Conservation (phyloP, 805 yeast species). For the Metschnikowia kunwiensis region DNA sequence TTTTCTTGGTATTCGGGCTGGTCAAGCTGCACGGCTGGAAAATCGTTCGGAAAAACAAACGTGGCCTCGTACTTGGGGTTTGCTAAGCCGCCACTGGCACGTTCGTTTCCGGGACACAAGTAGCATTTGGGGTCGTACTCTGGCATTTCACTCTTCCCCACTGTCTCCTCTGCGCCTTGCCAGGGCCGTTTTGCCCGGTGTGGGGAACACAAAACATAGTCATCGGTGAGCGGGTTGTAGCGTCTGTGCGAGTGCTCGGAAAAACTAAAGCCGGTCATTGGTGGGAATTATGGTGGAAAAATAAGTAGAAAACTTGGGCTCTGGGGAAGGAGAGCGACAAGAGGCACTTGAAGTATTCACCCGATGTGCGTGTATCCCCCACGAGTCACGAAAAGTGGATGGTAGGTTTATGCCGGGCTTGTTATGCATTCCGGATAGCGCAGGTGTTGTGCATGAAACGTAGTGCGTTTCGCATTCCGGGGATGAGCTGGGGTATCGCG, state of each 20-base stretch:
- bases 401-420: too few species aligned
- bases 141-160: conserved; percentile 43
- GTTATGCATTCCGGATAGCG: conserved; percentile 1
- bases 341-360: too few species aligned
- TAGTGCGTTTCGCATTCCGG: background rate
- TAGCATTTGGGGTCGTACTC: conserved; percentile 63
- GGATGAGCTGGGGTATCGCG: too few species aligned
- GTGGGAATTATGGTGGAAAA: too few species aligned
- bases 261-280: conserved; percentile 38
- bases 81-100: conserved; percentile 53
- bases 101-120: conserved; percentile 66
- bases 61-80: conserved; percentile 60
- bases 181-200: conserved; percentile 78
- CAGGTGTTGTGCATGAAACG: background rate
- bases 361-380: too few species aligned
- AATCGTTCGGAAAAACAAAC: conserved; percentile 64
- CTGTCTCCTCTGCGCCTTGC: conserved; percentile 69
- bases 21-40: conserved; percentile 61
- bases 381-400: too few species aligned
- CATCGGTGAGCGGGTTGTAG: conserved; percentile 62
- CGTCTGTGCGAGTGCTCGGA: conserved; percentile 65
- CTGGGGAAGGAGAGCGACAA: too few species aligned
- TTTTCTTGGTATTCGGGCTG: conserved; percentile 45
- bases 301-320: too few species aligned
- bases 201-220: conserved; percentile 72